Evolutionary conservation across 73 alveolate species (phyloP).

Genomic region (Paraurostyla sp.): DNA sequence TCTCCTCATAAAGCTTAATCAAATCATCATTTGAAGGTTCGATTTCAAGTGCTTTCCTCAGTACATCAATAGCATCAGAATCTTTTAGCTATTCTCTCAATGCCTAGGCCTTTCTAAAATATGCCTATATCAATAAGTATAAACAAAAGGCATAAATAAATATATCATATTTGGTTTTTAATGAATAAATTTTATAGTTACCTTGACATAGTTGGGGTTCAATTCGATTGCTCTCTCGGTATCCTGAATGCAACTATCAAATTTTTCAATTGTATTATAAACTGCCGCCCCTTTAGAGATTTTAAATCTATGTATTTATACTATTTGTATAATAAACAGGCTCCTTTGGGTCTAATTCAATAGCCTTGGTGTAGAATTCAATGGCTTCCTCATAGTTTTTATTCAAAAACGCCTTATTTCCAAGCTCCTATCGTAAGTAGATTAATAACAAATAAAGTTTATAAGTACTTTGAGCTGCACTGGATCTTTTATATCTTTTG

Average conservation of each 20-base stretch:
- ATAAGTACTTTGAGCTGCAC: conserved; percentile 5
- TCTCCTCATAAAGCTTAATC: conserved; percentile 52
- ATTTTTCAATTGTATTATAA: conserved; percentile 71
- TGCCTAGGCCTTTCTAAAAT: conserved; percentile 90
- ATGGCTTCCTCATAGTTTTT: conserved; percentile 96
- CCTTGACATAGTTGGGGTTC: conserved; percentile 94
- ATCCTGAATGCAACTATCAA: conserved; percentile 84
- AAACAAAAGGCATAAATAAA: too few relatives aligned
- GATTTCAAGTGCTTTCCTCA: conserved; percentile 88
- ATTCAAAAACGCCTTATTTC: conserved; percentile 92
- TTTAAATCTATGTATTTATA: not conserved
- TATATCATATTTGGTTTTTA: too few relatives aligned
- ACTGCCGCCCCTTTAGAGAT: conserved; percentile 84
- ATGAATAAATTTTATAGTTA: conserved; percentile 65
- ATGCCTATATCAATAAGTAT: conserved; percentile 43
- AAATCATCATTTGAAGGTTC: conserved; percentile 84
- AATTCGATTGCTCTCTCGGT: conserved; percentile 91
- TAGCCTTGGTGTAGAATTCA: conserved; percentile 94
- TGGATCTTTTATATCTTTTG: conserved; percentile 56
- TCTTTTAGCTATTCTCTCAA: conserved; percentile 85
- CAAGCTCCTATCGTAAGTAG: conserved; percentile 79
- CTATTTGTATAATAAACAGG: conserved; percentile 97
- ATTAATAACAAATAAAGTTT: not conserved
- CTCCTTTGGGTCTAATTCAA: conserved; percentile 90
- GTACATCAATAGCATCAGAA: conserved; percentile 90